Evolutionary conservation across 306 rosid genomes (phyloP), one percentile per base, ranked within the genome.

Genomic region (Hippophae gyantsensis): DNA sequence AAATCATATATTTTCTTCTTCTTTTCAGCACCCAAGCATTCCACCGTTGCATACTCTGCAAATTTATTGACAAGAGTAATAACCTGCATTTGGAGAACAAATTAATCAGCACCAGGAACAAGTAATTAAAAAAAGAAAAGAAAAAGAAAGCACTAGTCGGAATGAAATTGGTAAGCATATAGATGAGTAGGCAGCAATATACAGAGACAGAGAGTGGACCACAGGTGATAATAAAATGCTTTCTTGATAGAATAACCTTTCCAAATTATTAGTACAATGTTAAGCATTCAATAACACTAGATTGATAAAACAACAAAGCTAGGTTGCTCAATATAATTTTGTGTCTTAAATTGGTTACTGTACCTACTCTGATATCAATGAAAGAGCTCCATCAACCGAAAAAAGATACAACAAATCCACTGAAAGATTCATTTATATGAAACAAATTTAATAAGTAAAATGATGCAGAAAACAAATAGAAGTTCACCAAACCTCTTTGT

Each of bases 1-100:
- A 93, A 75, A 62, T 61, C 71, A 43, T 75, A 77, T 43, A 93
- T 77, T 72, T 88, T 94, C 70, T 77, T 87, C 77, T 66, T 86
- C 65, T 51, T 75, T 63, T 88, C 95, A 12, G 76, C 74, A 76
- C 58, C 76, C 50, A 89, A 58, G 78, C 76, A 65, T 75, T 76
- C 95, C 56, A 75, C 47, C 73, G 75, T 84, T 42, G 90, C 71
- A 75, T 78, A 84, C 60, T 82, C 94, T 9, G 56, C 67, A 48
- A 93, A 77, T 69, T 81, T 88, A 61, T 68, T 69, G 23, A 72
- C 78, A 61, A 77, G 83, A 25, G 80, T 38, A 55, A 82, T 68
- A 74, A 93, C 99, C 99, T 93, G 84, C 70, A 75, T 59, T 25
- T 54, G 48, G 64, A 62, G 56, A 60, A 60, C 13, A 52, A 54